Evolutionary conservation across 1,284 basidiomycete species (phyloP), one percentile per base, ranked within the genome.

Genomic region (Phellopilus nigrolimitatus): DNA sequence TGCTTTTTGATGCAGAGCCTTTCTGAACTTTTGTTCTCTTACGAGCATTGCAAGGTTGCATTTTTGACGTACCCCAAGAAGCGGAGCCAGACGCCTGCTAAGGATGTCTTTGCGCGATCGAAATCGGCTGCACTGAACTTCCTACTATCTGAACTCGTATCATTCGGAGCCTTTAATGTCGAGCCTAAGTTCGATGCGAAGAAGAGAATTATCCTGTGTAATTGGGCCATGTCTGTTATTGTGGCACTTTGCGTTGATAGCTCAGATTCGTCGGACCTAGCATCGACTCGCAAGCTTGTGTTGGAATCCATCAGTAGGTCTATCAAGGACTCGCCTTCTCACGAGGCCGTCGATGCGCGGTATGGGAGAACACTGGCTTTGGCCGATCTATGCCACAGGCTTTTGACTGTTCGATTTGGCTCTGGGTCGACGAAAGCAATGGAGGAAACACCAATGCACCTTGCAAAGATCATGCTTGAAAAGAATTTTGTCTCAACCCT

Each of bases 401-500:
- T 99, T 19, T 73, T 99, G 50, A 90, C 87, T 1, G 85, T 91
- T 10, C 83, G 84, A 15, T 80, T 85, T 67, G 82, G 79, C 58
- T 66, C 67, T 17, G 67, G 74, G 25, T 79, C 82, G 34, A 60
- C 64, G 45, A 86, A 88, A 62, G 71, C 78, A 27, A 75, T 79
- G 53, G 90, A 95, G 38, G 95, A 97, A 46, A 75, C 80, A 9
- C 86, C 88, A 2, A 87, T 94, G 13, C 94, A 97, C 57, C 80
- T 98, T 53, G 93, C 97, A 37, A 99, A 98, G 72, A 80, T 95
- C 57, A 99, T 99, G 97, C 71, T 99, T 40, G 97, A 99, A 73
- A 97, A 98, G 74, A 93, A 92, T 64, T 97, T 91, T 61, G 97
- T 98, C 17, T 79, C 88, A 4, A 85, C 88, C 3, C 73, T 99